Evolutionary conservation across 495 filamentous ascomycete species (phyloP), one percentile per base, ranked within the genome.

Genomic region (Cercophora sp.): DNA sequence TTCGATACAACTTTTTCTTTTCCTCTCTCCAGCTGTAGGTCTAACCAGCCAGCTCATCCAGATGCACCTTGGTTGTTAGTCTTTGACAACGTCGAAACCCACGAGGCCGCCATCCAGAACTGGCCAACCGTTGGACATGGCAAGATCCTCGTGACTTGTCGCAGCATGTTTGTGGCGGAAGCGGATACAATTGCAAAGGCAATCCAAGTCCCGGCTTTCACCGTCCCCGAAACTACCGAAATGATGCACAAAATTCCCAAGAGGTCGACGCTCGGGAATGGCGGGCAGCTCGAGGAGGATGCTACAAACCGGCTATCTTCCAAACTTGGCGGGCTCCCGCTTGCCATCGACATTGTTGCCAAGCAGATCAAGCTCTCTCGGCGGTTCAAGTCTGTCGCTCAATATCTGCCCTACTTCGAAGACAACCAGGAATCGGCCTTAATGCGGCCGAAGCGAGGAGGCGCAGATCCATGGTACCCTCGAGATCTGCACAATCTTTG

Each of bases 81-180:
- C 5, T 42, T 42, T 42, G 39, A 42, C 39, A 42, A 42, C 18
- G 39, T 42, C 13, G 39, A 42, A 20, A 20, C 13, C 39, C 8
- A 13, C 39, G 39, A 42, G 16, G 16, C 39, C 16, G 39, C 16
- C 39, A 42, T 42, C 39, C 39, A 42, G 8, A 42, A 42, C 39
- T 42, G 39, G 39, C 39, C 39, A 42, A 42, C 39, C 4, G 39
- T 42, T 20, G 39, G 39, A 20, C 8, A 42, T 5, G 39, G 8
- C 39, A 42, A 42, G 39, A 42, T 42, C 39, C 39, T 42, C 5
- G 39, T 42, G 39, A 42, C 39, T 20, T 42, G 39, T 13, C 39
- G 39, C 18, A 42, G 39, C 39, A 20, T 42, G 13, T 20, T 20
- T 8, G 39, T 19, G 39, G 39, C 39, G 8, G 39, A 42, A 42